Evolutionary conservation across 108 stramenopile species (phyloP).

Genomic region (Aurantiochytrium sp.): DNA sequence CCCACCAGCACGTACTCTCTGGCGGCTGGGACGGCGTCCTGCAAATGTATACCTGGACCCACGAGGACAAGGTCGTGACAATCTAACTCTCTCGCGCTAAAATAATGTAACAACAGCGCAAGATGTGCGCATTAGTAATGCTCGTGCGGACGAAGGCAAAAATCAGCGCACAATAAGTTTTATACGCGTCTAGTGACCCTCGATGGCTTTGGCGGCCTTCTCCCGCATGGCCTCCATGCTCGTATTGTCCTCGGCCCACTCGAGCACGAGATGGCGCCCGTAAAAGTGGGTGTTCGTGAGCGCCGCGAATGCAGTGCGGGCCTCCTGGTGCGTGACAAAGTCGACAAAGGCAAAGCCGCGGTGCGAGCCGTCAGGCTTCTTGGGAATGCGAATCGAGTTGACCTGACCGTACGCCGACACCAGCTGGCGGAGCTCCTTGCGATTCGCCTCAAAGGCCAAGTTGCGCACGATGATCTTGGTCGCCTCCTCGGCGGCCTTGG

Average conservation of each 20-base stretch:
- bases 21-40: constrained; percentile 8
- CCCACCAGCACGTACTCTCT: background rate
- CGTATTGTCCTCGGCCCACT: constrained; percentile 75
- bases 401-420: constrained; percentile 87
- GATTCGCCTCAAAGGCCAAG: constrained; percentile 90
- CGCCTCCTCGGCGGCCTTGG: background rate
- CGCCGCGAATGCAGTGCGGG: constrained; percentile 72
- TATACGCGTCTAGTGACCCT: background rate
- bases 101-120: too few relatives aligned
- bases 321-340: constrained; percentile 84
- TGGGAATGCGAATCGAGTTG: constrained; percentile 88
- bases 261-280: constrained; percentile 93
- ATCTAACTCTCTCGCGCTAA: background rate
- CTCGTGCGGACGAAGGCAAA: too few relatives aligned
- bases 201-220: background rate
- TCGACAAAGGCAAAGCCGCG: constrained; percentile 98
- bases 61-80: background rate
- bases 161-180: too few relatives aligned
- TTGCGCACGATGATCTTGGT: constrained; percentile 89
- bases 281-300: constrained; percentile 89
- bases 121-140: too few relatives aligned
- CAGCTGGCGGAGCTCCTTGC: constrained; percentile 78
- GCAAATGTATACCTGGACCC: background rate
- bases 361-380: constrained; percentile 88
- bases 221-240: constrained; percentile 15